Percentiles rank a stretch among this genome's conserved stretches.
Evolutionary conservation across 2,329 filamentous ascomycete species (phyloP).

Genomic region (Aspergillus sp.): DNA sequence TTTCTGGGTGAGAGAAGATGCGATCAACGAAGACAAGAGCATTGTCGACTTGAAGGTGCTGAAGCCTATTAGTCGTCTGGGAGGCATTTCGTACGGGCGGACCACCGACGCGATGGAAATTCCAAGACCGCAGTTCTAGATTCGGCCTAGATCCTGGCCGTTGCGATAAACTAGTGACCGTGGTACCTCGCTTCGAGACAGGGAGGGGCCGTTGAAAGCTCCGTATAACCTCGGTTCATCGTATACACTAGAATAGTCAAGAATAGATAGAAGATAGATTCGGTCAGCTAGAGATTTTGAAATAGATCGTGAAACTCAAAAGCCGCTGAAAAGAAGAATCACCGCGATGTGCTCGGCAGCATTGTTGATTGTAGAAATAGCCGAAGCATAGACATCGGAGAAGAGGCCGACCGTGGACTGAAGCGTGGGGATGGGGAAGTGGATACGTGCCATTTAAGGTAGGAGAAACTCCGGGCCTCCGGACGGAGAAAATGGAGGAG

Average conservation of each 20-base stretch:
- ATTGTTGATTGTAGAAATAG: background rate
- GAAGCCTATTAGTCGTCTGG: slow-evolving; percentile 73
- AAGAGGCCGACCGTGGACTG: background rate
- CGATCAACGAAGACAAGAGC: slow-evolving; percentile 74
- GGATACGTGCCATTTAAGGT: background rate
- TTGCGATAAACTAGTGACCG: background rate
- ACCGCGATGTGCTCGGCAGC: background rate
- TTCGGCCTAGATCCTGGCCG: background rate
- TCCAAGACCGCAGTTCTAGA: slow-evolving; percentile 41
- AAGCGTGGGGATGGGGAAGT: background rate
- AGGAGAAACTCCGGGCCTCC: background rate
- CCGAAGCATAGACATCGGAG: background rate
- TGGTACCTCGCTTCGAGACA: background rate
- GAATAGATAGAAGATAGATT: background rate
- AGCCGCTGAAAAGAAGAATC: background rate
- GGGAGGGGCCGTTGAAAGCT: background rate
- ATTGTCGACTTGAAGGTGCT: slow-evolving; percentile 75
- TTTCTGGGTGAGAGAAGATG: slow-evolving; percentile 90
- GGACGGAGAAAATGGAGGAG: background rate
- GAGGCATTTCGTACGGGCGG: slow-evolving; percentile 82
- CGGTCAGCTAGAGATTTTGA: background rate
- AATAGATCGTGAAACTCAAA: background rate
- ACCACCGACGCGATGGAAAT: slow-evolving; percentile 72
- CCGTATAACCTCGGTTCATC: background rate
- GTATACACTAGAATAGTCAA: background rate